Evolutionary conservation across 441 rosid genomes (phyloP).

Genomic region (Pelargonium fulgidum): DNA sequence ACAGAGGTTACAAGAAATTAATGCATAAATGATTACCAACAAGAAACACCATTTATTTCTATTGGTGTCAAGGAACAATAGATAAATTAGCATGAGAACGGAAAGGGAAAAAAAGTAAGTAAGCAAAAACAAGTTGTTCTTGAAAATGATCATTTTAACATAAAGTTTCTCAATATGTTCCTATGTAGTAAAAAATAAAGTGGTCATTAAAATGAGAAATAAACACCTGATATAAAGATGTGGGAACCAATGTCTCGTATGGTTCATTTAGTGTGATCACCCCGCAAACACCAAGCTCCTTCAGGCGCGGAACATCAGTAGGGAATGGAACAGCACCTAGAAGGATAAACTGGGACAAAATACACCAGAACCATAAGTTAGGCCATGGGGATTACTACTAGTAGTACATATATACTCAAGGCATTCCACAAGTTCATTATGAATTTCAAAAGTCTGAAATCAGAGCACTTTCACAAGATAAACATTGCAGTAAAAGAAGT

Average conservation of each 20-base stretch:
- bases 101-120: too few species aligned
- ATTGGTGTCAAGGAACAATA: too few species aligned
- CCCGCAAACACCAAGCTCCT: constrained; percentile 74
- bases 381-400: neutral
- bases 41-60: too few species aligned
- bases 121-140: too few species aligned
- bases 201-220: neutral
- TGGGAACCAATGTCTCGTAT: constrained; percentile 90
- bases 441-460: neutral
- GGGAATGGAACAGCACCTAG: constrained; percentile 96
- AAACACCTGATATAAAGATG: constrained; percentile 64
- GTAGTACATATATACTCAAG: neutral
- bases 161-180: too few species aligned
- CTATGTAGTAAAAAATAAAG: too few species aligned
- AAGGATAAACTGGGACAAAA: constrained; percentile 55
- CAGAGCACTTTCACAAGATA: neutral
- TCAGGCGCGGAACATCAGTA: constrained; percentile 71
- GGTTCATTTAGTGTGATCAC: constrained; percentile 86
- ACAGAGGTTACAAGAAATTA: too few species aligned
- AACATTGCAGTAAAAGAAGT: too few species aligned
- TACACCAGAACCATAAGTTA: neutral
- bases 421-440: neutral
- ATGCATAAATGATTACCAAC: too few species aligned
- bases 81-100: too few species aligned
- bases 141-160: too few species aligned